phyloP scores from a whole-genome alignment of 1,284 basidiomycete genomes.

The Afroboletus lepidellus region DNA sequence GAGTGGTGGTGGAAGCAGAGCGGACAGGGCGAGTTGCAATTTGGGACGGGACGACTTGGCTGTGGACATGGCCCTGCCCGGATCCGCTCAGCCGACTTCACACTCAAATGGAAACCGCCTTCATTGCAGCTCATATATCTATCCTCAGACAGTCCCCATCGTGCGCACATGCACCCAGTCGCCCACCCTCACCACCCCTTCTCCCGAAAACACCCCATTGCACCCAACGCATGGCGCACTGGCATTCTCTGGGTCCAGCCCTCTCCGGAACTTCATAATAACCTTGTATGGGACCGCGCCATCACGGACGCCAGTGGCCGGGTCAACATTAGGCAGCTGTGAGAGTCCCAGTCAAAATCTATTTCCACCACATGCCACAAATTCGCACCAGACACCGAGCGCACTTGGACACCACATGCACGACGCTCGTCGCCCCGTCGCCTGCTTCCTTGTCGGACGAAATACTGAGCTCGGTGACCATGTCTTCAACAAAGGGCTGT shows the following conservation, averaged over 20 bases:
- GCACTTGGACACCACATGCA: slow-evolving; percentile 66
- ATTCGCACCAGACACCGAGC: slow-evolving; percentile 65
- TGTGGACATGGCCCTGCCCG: slow-evolving; percentile 23
- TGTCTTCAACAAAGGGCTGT: slow-evolving; percentile 50
- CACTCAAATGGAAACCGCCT: neutral
- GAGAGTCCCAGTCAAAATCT: slow-evolving; percentile 4
- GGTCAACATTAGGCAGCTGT: slow-evolving; percentile 72
- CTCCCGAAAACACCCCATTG: slow-evolving; percentile 50
- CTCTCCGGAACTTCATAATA: slow-evolving; percentile 63
- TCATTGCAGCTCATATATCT: neutral
- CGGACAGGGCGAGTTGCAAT: neutral
- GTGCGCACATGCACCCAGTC: slow-evolving; percentile 54
- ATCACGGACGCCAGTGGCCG: slow-evolving; percentile 62
- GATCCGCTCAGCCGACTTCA: slow-evolving; percentile 1
- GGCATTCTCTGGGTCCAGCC: slow-evolving; percentile 47
- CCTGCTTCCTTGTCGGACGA: slow-evolving; percentile 30
- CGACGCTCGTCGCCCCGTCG: slow-evolving; percentile 33
- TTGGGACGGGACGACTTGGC: neutral
- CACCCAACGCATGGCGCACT: slow-evolving; percentile 62
- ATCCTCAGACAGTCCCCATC: slow-evolving; percentile 33
- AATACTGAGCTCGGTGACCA: slow-evolving; percentile 50
- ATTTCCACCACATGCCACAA: neutral
- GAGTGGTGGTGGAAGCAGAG: neutral
- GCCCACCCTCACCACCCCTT: slow-evolving; percentile 56
- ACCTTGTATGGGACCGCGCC: slow-evolving; percentile 72